Base-by-base conservation (phyloP, 2,329 filamentous ascomycete species). In the Nothophoma quercina region DNA sequence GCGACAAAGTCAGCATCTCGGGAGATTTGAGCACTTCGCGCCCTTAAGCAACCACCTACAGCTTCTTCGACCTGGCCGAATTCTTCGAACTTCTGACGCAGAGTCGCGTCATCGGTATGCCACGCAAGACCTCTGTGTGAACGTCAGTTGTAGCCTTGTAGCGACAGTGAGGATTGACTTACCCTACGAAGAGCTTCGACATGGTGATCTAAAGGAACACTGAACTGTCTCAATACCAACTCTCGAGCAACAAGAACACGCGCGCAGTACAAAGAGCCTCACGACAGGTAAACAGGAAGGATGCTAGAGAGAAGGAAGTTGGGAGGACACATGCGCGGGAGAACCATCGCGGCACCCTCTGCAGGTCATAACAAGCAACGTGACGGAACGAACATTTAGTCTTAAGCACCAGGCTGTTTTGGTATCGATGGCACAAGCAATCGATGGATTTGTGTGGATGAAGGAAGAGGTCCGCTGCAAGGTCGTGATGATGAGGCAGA, bases 161-260 rank as follows among this genome's bases (percentile, higher is more conserved):
- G 32, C 23, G n/a, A 21, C 30, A 40, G 42, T 29, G 26, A 51
- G 35, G 49, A 36, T 16, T 29, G 22, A 71, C 88, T 80, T 83
- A 96, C 92, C 92, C 92, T 76, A 96, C 91, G 76, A 97, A 97
- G 69, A 97, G 85, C 79, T 97, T 97, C 55, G 92, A 88, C 93
- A 96, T 96, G 60, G 68, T 80, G 75, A 50, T 56, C 63, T 65
- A 60, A 60, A 62, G 60, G 63, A 68, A 63, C 68, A 70, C 71
- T 74, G 67, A 65, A 71, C 65, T 62, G 70, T 72, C 71, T 74
- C 69, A 74, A 74, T 71, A 70, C 63, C 63, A 61, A 59, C 67
- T 70, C 70, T 73, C 64, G 59, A 55, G 59, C 55, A 58, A 60
- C 47, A 60, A 59, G 45, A 57, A 53, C 55, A 60, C 33, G 47